Evolutionary conservation across 2,329 filamentous ascomycete species (phyloP).

Genomic region (Coccinonectria pachysandricola): DNA sequence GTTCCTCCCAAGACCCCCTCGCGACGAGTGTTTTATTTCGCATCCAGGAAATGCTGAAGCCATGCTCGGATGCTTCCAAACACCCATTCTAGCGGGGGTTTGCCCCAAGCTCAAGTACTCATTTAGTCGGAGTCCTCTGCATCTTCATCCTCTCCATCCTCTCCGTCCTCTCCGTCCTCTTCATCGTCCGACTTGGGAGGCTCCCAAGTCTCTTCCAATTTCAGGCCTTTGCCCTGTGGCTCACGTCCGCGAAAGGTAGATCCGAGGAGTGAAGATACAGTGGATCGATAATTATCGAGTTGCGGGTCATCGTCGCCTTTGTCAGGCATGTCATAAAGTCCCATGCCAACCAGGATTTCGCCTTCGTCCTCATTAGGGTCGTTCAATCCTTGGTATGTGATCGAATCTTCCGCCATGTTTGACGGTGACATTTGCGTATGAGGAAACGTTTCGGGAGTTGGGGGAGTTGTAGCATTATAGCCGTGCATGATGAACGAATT

Average conservation of each 20-base stretch:
- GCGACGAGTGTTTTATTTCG: too few relatives aligned
- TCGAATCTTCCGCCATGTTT: conserved; percentile 37
- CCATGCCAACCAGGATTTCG: conserved; percentile 72
- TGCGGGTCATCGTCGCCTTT: conserved; percentile 38
- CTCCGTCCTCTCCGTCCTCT: conserved; percentile 38
- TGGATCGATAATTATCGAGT: conserved; percentile 44
- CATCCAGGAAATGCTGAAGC: too few relatives aligned
- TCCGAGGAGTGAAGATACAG: conserved; percentile 44
- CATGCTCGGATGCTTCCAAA: too few relatives aligned
- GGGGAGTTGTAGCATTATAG: conserved; percentile 41
- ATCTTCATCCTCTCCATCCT: conserved; percentile 29
- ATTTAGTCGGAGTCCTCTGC: conserved; percentile 14
- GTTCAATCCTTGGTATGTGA: conserved; percentile 39
- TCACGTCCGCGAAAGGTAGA: conserved; percentile 34
- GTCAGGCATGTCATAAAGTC: conserved; percentile 66
- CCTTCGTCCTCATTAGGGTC: conserved; percentile 45
- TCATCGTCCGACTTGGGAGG: conserved; percentile 55
- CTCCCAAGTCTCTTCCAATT: conserved; percentile 72
- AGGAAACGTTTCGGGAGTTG: conserved; percentile 49
- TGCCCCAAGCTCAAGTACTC: too few relatives aligned
- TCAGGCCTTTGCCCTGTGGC: conserved; percentile 60
- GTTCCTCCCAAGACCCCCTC: too few relatives aligned
- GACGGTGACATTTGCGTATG: conserved; percentile 39
- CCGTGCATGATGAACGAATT: conserved; percentile 34
- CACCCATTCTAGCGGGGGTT: too few relatives aligned